Evolutionary conservation across 2,329 filamentous ascomycete genomes (phyloP), one percentile per base, ranked within the genome.

Genomic region (Fusarium domesticum): DNA sequence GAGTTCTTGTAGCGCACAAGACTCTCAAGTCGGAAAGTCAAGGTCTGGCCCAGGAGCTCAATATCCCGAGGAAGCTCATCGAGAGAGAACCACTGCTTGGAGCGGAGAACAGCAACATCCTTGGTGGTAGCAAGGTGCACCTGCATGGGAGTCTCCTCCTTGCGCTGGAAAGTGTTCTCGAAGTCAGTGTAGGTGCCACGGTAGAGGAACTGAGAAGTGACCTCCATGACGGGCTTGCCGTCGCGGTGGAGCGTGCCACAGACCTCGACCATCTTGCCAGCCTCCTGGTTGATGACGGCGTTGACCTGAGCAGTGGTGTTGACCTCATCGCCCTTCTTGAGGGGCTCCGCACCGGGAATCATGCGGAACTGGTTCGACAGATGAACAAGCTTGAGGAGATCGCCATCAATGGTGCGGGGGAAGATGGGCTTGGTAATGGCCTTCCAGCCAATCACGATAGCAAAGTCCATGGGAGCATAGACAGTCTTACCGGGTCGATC

Each of bases 261-360:
- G n/a, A 98, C 92, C 70, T 98, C 95, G 15, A 98, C 95, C 91
- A 98, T 96, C 78, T 98, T 98, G 37, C 93, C 93, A 48, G 93
- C 90, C 12, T 96, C 90, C 68, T 98, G 91, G 73, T 97, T 98
- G 74, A 98, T 86, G 61, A 98, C 90, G 14, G 93, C 90, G 60
- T 98, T 97, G 73, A 98, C 88, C 67, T 95, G 90, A 34, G 93
- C 93, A 43, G 89, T 95, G 3, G 93, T 97, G 51, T 89, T 84
- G 16, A 98, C 81, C 51, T 91, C 82, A 65, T 98, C 93, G 20
- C 90, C 93, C 73, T 95, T 96, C 79, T 96, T 95, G 50, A 98
- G 73, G 14, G 93, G 92, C 65, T 96, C 84, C 1, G 92, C 93
- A 43, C 95, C 93, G 20, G 93, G 91, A 56, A 97, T 81, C 93